A percentile compares a stretch with the other conserved stretches of the same genome.
phyloP scores from a whole-genome alignment of 2,329 filamentous ascomycete genomes.

The Diaporthe destruens region DNA sequence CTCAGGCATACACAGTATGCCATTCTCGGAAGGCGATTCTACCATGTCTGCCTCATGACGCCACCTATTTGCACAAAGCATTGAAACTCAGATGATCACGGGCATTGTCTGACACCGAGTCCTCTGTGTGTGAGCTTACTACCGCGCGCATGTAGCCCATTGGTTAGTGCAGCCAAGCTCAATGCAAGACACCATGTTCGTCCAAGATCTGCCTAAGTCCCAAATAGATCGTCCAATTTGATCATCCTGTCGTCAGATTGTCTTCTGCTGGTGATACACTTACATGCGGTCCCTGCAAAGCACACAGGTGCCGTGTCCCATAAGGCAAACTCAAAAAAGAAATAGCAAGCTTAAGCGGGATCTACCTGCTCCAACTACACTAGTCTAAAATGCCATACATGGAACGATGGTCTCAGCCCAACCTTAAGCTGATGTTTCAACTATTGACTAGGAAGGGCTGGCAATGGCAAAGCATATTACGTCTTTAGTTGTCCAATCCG shows the following conservation, averaged over 20 bases:
- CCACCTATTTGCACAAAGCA: background rate
- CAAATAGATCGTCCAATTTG: background rate
- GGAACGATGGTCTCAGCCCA: background rate
- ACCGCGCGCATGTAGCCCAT: background rate
- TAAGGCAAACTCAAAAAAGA: conserved; percentile 13
- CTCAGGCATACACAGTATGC: conserved; percentile 5
- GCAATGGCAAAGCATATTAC: background rate
- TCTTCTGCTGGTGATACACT: conserved; percentile 1
- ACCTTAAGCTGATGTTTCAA: too few relatives aligned
- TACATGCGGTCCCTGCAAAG: background rate
- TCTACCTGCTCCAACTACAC: background rate
- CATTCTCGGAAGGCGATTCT: background rate
- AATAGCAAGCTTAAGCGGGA: background rate
- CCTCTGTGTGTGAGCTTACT: background rate
- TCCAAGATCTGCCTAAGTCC: background rate
- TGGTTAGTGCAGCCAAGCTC: conserved; percentile 11
- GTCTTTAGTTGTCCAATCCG: too few relatives aligned
- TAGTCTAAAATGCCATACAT: too few relatives aligned
- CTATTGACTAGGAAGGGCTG: background rate
- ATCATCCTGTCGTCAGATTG: background rate
- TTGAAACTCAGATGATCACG: conserved; percentile 9
- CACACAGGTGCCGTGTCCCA: background rate
- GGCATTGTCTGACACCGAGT: conserved; percentile 1
- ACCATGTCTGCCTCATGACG: background rate
- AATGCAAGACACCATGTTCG: conserved; percentile 2